phyloP scores from a whole-genome alignment of 306 rosid genomes.

The Spatholobus suberectus region DNA sequence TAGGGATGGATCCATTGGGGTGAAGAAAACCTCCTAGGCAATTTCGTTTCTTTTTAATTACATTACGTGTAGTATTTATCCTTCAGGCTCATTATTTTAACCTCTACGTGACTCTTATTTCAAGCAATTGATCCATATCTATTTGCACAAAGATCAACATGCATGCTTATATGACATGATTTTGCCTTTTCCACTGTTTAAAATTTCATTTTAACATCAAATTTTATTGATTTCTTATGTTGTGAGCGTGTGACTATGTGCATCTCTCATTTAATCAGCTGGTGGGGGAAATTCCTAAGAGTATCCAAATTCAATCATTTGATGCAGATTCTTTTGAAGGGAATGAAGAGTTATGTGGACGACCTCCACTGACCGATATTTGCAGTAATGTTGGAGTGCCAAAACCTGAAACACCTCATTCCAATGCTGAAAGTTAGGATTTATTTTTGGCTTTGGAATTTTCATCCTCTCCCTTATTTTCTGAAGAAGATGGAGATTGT shows the following conservation, averaged over 20 bases:
- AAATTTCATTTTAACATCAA: not conserved
- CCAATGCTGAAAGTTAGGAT: no score
- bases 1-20: not conserved
- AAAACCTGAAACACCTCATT: no score
- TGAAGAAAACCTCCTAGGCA: not conserved
- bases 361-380: no score
- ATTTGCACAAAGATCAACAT: not conserved
- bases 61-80: not conserved
- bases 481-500: no score
- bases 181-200: not conserved
- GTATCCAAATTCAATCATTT: no score
- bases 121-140: not conserved
- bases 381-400: no score
- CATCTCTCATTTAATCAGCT: no score
- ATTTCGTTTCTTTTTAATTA: not conserved
- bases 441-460: no score
- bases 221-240: not conserved
- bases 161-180: constrained; percentile 9
- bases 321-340: no score
- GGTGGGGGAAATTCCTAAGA: no score
- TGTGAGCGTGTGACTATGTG: not conserved
- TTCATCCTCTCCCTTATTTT: no score
- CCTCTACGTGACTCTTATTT: not conserved
- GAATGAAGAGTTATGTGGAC: no score
- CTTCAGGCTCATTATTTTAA: not conserved